Evolutionary conservation across 208 protist genomes (phyloP).

Genomic region (Blechomonas ayalai): DNA sequence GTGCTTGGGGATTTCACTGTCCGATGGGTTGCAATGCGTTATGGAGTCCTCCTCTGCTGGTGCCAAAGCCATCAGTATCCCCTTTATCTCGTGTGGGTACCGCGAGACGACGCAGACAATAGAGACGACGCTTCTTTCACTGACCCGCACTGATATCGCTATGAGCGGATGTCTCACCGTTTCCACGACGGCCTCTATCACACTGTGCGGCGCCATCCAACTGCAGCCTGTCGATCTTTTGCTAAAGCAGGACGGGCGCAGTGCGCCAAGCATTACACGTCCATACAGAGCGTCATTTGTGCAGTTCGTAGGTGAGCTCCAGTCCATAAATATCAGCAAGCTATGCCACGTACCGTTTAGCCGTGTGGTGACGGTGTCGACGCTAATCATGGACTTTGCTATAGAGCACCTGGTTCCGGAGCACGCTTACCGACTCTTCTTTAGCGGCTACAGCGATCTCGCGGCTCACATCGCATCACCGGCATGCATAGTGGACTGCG

Average conservation of each 20-base stretch:
- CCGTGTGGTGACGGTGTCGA: slow-evolving; percentile 5
- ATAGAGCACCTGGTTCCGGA: slow-evolving; percentile 32
- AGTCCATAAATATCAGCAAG: slow-evolving; percentile 10
- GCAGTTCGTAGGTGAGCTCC: slow-evolving; percentile 19
- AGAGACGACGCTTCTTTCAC: slow-evolving; percentile 1
- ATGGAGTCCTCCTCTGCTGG: too few relatives aligned
- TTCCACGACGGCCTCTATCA: slow-evolving; percentile 6
- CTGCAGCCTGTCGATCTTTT: slow-evolving; percentile 10
- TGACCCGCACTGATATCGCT: background rate
- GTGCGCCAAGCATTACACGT: slow-evolving; percentile 9
- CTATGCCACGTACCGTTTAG: slow-evolving; percentile 11
- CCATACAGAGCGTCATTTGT: slow-evolving; percentile 42
- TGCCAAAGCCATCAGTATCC: background rate
- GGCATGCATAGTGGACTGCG: slow-evolving; percentile 8
- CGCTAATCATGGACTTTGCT: slow-evolving; percentile 13
- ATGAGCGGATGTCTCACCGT: background rate
- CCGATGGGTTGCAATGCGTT: too few relatives aligned
- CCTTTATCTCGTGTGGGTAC: slow-evolving; percentile 6
- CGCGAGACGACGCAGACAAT: slow-evolving; percentile 1
- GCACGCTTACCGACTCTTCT: slow-evolving; percentile 40
- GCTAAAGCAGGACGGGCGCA: slow-evolving; percentile 4
- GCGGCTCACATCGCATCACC: slow-evolving; percentile 14
- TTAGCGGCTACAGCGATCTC: slow-evolving; percentile 54
- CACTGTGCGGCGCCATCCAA: slow-evolving; percentile 10
- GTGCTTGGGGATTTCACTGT: too few relatives aligned